phyloP scores from a whole-genome alignment of 2,329 filamentous ascomycete genomes.

The Hypoxylon sp. region DNA sequence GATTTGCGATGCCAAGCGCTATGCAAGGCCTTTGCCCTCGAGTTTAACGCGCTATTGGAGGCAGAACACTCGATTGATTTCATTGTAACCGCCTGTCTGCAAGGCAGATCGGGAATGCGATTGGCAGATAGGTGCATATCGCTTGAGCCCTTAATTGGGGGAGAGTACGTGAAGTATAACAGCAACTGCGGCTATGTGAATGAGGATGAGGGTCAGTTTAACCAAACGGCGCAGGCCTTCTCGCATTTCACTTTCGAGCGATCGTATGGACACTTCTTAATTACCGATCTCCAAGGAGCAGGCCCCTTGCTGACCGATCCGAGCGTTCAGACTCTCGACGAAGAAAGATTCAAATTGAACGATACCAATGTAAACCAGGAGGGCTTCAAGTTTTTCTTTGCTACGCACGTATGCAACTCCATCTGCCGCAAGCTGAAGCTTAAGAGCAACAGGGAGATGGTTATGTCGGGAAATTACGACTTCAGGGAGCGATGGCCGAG shows the following conservation, averaged over 20 bases:
- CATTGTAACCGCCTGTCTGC: not conserved
- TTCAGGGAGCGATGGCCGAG: conserved; percentile 56
- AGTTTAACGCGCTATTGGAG: conserved; percentile 56
- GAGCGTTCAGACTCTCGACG: conserved; percentile 56
- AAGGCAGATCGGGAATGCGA: not conserved
- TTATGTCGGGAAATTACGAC: conserved; percentile 47
- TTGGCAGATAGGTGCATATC: conserved; percentile 48
- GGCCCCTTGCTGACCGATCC: conserved; percentile 57
- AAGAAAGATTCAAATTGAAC: conserved; percentile 25
- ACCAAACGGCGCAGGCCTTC: conserved; percentile 58
- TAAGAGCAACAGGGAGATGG: conserved; percentile 28
- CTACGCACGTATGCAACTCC: conserved; percentile 4
- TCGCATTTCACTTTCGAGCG: conserved; percentile 62
- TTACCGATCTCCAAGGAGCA: conserved; percentile 55
- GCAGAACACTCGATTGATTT: conserved; percentile 51
- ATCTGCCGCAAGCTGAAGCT: conserved; percentile 3
- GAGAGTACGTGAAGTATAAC: conserved; percentile 60
- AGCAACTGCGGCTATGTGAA: conserved; percentile 55
- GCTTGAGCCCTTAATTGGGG: conserved; percentile 57
- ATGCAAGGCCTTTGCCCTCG: conserved; percentile 59
- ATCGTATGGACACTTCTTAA: conserved; percentile 54
- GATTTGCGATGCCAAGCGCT: conserved; percentile 59
- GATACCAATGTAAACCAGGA: not conserved
- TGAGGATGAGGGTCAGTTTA: conserved; percentile 49
- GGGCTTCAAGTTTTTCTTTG: conserved; percentile 8